Base-by-base conservation (phyloP, 768 basidiomycete genomes). In the Mycena capillaripes region DNA sequence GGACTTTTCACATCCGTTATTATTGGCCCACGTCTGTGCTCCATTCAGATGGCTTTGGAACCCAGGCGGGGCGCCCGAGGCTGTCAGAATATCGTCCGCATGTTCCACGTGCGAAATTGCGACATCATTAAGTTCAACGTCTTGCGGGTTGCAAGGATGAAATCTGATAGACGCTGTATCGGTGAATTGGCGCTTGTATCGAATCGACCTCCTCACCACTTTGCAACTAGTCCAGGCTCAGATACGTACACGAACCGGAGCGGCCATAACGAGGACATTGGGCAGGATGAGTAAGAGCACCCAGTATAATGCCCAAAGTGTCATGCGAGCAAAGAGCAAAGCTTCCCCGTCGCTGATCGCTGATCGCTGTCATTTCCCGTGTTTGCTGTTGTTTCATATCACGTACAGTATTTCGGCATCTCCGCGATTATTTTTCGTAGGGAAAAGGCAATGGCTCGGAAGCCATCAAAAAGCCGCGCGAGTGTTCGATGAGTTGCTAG, bases 191-290 rank as follows among this genome's bases (percentile, higher is more conserved):
- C 27, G n/a, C 19, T 32, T n/a, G 34, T 42, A 56, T 36, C 21
- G 7, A 38, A 34, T 44, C 9, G 23, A 53, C 29, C 46, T 44
- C 57, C 69, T 66, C 38, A 74, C 73, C 70, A 56, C 73, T 74
- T 30, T 74, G 73, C 36, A 74, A 27, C 50, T 74, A 69, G 73
- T 74, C 73, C 29, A 66, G 38, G 12, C 48, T 68, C 65, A 74
- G 60, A 19, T 14, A 27, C 30, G 61, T 36, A 62, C 73, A 74
- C 1, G 60, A 34, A 11, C 73, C 66, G 9, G 73, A 4, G 44
- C 52, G 19, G 70, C 64, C 7, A 53, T 11, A 23, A 67, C 70
- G 12, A 46, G 46, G 5, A 30, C 50, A 57, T 53, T 16, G 52
- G 57, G 58, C 10, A 62, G 52, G 21, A 67, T 25, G 52, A 71